phyloP scores from a whole-genome alignment of 805 yeast species.

The Hanseniaspora taiwanica region DNA sequence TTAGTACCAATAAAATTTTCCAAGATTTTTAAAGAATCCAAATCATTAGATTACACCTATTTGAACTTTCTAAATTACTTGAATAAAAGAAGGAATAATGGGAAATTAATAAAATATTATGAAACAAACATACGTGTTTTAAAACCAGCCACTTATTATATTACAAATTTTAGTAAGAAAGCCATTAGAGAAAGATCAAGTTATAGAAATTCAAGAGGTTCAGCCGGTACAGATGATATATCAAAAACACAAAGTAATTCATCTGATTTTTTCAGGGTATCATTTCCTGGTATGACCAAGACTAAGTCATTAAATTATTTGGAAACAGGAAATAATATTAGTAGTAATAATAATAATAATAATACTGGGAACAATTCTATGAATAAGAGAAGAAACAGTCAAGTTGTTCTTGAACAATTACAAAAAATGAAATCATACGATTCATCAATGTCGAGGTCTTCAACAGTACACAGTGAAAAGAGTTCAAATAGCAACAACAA shows the following conservation, averaged over 20 bases:
- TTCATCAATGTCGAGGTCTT: neutral
- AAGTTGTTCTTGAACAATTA: neutral
- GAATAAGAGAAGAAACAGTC: too few species aligned
- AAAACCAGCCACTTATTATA: slow-evolving; percentile 4
- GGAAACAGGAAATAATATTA: neutral
- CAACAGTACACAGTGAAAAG: too few species aligned
- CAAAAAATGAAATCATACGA: neutral
- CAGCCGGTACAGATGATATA: too few species aligned
- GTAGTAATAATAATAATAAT: neutral
- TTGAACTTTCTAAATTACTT: neutral
- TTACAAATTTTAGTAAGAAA: slow-evolving; percentile 1
- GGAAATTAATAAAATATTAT: neutral
- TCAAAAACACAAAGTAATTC: too few species aligned
- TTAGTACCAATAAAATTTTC: neutral
- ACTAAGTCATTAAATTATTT: neutral
- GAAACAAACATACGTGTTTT: slow-evolving; percentile 1
- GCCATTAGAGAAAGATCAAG: neutral
- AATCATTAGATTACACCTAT: slow-evolving; percentile 1
- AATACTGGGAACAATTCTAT: neutral
- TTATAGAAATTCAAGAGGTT: too few species aligned
- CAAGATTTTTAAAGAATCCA: neutral
- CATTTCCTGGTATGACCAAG: neutral
- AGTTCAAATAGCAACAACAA: too few species aligned
- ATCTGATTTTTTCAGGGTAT: too few species aligned
- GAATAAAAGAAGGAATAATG: slow-evolving; percentile 2